Conservation (phyloP, 75 land plant genomes). For the Picea glauca region DNA sequence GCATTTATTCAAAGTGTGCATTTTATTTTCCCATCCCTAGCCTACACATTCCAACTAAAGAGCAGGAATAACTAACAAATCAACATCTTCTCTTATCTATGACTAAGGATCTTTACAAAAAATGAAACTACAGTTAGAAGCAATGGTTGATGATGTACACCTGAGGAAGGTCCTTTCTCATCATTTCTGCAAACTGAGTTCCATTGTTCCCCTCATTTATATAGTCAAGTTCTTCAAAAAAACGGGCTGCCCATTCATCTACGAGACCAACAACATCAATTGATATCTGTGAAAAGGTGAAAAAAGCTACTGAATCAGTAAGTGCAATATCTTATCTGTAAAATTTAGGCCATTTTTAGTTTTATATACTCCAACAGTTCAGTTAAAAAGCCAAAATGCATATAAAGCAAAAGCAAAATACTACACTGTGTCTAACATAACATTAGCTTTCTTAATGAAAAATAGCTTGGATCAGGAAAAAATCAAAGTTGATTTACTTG, state of each 20-base stretch:
- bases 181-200: constrained; percentile 87
- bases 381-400: constrained; percentile 3
- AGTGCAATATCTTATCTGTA: neutral
- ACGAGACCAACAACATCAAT: constrained; percentile 99
- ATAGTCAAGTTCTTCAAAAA: constrained; percentile 99
- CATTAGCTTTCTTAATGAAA: neutral
- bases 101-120: neutral
- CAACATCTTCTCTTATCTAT: neutral
- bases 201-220: constrained; percentile 97
- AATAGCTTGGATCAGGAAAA: neutral
- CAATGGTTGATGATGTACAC: constrained; percentile 23
- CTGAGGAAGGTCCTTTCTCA: constrained; percentile 97
- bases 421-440: neutral
- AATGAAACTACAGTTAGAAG: neutral
- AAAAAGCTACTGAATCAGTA: neutral
- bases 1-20: no score
- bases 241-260: constrained; percentile 99
- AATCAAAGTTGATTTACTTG: constrained; percentile 53
- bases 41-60: neutral
- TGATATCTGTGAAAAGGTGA: constrained; percentile 56
- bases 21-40: constrained; percentile 1
- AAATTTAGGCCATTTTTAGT: neutral
- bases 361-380: neutral
- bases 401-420: neutral
- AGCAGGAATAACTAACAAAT: neutral